Conservation (phyloP, 164 flowering plant species). For the grape (Vitis vinifera) region DNA sequence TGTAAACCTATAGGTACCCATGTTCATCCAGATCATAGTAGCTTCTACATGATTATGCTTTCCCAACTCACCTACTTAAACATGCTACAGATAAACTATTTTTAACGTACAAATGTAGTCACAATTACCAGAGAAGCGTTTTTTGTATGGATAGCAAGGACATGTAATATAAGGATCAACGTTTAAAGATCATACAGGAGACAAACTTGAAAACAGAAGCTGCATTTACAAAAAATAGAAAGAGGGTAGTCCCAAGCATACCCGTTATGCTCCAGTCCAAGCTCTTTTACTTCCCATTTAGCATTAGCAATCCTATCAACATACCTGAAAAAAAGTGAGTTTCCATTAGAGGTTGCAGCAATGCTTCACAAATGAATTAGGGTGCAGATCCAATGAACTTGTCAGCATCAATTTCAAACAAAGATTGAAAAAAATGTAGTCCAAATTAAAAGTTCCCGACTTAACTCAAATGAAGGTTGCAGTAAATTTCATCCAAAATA, state of each 20-base stretch:
- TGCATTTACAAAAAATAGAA: background rate
- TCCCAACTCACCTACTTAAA: background rate
- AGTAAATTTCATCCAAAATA: background rate
- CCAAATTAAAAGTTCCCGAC: too few species aligned
- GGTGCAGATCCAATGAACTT: background rate
- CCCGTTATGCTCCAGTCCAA: conserved; percentile 98
- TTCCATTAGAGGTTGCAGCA: conserved; percentile 6
- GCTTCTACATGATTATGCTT: background rate
- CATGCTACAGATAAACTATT: background rate
- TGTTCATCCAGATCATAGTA: background rate
- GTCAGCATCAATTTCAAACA: background rate
- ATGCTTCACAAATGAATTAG: conserved; percentile 4
- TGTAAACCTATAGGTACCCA: background rate
- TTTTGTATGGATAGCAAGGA: background rate
- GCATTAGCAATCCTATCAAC: conserved; percentile 88
- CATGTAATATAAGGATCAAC: background rate
- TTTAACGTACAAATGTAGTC: background rate
- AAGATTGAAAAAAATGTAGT: too few species aligned
- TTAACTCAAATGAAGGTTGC: background rate
- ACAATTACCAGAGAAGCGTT: background rate
- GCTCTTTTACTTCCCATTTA: conserved; percentile 96
- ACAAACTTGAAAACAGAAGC: background rate
- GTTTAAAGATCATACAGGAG: background rate
- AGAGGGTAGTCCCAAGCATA: conserved; percentile 22
- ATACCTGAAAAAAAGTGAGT: conserved; percentile 52